A percentile compares a stretch with the other conserved stretches of the same genome.
Conservation (phyloP, 2,329 filamentous ascomycete species). For the Scorias spongiosa region DNA sequence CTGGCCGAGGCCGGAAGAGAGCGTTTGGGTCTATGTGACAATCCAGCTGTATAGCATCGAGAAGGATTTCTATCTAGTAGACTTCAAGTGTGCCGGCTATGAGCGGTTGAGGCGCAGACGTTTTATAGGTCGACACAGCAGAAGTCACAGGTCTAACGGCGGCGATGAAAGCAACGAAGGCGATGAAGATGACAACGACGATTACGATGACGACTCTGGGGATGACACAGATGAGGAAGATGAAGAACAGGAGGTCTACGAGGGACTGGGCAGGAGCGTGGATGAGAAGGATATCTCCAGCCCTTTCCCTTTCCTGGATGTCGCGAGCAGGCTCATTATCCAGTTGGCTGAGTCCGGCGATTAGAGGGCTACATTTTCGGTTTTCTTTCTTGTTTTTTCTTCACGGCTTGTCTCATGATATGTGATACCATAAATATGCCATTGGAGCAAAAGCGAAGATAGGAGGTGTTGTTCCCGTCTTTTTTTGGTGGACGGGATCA, state of each 20-base stretch:
- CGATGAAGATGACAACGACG: constrained; percentile 12
- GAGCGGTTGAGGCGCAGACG: constrained; percentile 48
- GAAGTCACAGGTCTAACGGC: background rate
- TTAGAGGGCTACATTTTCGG: constrained; percentile 13
- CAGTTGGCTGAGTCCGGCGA: constrained; percentile 69
- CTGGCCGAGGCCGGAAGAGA: constrained; percentile 39
- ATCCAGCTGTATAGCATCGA: constrained; percentile 96
- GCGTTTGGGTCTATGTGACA: constrained; percentile 84
- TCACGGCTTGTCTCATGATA: too few species aligned
- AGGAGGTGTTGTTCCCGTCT: too few species aligned
- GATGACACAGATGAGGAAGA: constrained; percentile 13
- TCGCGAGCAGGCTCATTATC: constrained; percentile 82
- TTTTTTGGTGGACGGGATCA: too few species aligned
- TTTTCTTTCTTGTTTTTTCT: too few species aligned
- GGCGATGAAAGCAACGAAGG: constrained; percentile 10
- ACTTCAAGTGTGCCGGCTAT: constrained; percentile 97
- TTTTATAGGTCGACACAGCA: constrained; percentile 24
- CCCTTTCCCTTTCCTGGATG: constrained; percentile 89
- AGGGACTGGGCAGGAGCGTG: constrained; percentile 34
- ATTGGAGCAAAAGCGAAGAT: too few species aligned
- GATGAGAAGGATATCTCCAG: constrained; percentile 93
- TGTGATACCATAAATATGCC: too few species aligned
- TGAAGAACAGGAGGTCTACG: constrained; percentile 25
- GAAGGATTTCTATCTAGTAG: constrained; percentile 80
- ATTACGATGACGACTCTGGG: constrained; percentile 12